Percentiles rank a stretch among this genome's conserved stretches.
Evolutionary conservation across 108 stramenopile genomes (phyloP).

Genomic region (Parietichytrium sp.): DNA sequence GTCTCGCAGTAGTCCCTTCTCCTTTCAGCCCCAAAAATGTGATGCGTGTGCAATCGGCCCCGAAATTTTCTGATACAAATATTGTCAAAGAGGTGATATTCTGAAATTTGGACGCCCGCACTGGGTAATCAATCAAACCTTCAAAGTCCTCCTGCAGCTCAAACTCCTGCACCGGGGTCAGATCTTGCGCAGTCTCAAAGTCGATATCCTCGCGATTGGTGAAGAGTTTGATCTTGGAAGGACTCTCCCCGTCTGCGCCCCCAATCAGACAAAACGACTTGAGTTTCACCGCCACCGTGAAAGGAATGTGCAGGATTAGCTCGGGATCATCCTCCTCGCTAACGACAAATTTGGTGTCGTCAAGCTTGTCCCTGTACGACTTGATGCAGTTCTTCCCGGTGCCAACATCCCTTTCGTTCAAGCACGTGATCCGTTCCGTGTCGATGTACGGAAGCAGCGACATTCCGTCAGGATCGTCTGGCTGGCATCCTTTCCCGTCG

Average conservation of each 20-base stretch:
- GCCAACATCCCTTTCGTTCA: slow-evolving; percentile 33
- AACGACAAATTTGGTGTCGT: slow-evolving; percentile 4
- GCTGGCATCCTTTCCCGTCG: too few species aligned
- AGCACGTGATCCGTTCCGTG: neutral
- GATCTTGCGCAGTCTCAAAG: slow-evolving; percentile 39
- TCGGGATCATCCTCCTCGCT: slow-evolving; percentile 41
- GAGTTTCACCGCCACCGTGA: slow-evolving; percentile 37
- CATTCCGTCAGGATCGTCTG: slow-evolving; percentile 37
- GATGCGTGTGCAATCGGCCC: slow-evolving; percentile 38
- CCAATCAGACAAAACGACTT: slow-evolving; percentile 29
- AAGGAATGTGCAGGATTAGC: slow-evolving; percentile 44
- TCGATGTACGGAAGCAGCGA: slow-evolving; percentile 28
- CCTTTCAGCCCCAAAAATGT: slow-evolving; percentile 49
- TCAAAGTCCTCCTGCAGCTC: slow-evolving; percentile 36
- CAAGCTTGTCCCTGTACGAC: neutral
- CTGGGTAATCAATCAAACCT: slow-evolving; percentile 37
- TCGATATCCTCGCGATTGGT: slow-evolving; percentile 45
- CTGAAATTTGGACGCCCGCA: slow-evolving; percentile 13
- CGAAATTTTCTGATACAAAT: slow-evolving; percentile 35
- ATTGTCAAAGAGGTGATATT: slow-evolving; percentile 23
- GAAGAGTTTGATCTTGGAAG: neutral
- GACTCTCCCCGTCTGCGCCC: neutral
- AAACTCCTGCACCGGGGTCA: neutral
- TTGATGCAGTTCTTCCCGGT: neutral
- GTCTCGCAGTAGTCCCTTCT: slow-evolving; percentile 9